Evolutionary conservation across 2,329 filamentous ascomycete species (phyloP).

Genomic region (Diaporthe citrichinensis): DNA sequence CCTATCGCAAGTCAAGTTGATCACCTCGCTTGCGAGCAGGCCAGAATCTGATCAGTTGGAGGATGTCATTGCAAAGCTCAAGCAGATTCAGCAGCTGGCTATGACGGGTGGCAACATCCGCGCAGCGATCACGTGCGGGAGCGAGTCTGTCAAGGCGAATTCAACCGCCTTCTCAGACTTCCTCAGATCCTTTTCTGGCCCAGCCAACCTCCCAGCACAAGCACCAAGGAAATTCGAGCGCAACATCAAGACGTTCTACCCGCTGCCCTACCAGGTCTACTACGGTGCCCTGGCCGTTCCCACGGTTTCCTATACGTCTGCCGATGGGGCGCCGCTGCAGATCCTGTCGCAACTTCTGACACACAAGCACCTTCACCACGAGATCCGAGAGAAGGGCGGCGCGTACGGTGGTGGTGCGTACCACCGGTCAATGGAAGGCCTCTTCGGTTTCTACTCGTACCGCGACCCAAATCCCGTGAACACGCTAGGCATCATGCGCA

Average conservation of each 20-base stretch:
- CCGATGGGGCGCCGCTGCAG: slow-evolving; percentile 83
- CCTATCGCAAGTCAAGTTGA: slow-evolving; percentile 89
- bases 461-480: slow-evolving; percentile 92
- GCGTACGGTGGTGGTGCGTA: slow-evolving; percentile 96
- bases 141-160: slow-evolving; percentile 79
- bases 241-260: slow-evolving; percentile 86
- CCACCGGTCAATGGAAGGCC: slow-evolving; percentile 81
- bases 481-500: slow-evolving; percentile 86
- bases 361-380: slow-evolving; percentile 96
- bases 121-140: slow-evolving; percentile 87
- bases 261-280: slow-evolving; percentile 96
- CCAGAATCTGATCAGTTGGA: slow-evolving; percentile 77
- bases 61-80: slow-evolving; percentile 86
- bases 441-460: slow-evolving; percentile 97
- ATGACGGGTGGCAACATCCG: slow-evolving; percentile 80
- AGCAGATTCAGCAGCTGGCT: slow-evolving; percentile 85
- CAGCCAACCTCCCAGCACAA: slow-evolving; percentile 54
- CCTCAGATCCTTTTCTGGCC: slow-evolving; percentile 70
- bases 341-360: slow-evolving; percentile 93
- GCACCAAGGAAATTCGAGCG: slow-evolving; percentile 54
- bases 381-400: slow-evolving; percentile 97
- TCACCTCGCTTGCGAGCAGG: slow-evolving; percentile 82
- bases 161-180: slow-evolving; percentile 80
- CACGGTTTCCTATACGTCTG: slow-evolving; percentile 85
- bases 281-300: slow-evolving; percentile 88